A percentile compares a stretch with the other conserved stretches of the same genome.
Evolutionary conservation across 2,329 filamentous ascomycete genomes (phyloP).

Genomic region (Phyllosticta citriasiana): DNA sequence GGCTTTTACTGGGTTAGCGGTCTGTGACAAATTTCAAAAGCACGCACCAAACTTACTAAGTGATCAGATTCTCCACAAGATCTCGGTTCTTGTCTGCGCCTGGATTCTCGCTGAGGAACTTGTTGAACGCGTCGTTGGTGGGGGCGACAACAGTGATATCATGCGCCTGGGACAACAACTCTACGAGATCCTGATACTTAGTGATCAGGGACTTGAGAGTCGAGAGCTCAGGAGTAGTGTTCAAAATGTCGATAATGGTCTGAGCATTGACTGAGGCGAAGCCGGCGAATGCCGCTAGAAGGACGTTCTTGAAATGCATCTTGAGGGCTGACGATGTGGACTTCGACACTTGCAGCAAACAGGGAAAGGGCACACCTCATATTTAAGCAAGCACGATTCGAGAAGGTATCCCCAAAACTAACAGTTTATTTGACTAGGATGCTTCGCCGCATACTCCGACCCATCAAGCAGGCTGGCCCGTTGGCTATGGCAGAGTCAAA

Average conservation of each 20-base stretch:
- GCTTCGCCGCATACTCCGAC: not conserved
- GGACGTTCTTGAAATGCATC: conserved; percentile 23
- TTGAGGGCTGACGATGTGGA: not conserved
- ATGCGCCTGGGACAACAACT: conserved; percentile 26
- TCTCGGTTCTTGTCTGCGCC: conserved; percentile 26
- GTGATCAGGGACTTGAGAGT: conserved; percentile 27
- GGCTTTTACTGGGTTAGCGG: conserved; percentile 17
- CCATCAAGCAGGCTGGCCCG: not conserved
- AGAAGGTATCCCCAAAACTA: not conserved
- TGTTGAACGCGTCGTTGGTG: conserved; percentile 40
- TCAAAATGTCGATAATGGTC: conserved; percentile 24
- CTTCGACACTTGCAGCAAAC: not conserved
- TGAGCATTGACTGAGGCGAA: conserved; percentile 24
- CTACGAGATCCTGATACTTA: conserved; percentile 26
- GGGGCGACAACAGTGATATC: conserved; percentile 53
- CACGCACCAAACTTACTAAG: conserved; percentile 27
- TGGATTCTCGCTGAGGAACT: conserved; percentile 27
- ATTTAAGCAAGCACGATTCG: not conserved
- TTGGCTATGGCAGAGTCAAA: not conserved
- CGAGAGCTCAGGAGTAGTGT: conserved; percentile 23
- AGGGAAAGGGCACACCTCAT: not conserved
- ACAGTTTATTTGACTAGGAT: not conserved
- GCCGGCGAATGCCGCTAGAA: conserved; percentile 26
- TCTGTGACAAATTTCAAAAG: too few relatives aligned
- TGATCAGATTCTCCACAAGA: conserved; percentile 32